Evolutionary conservation across 2,329 filamentous ascomycete genomes (phyloP), one percentile per base, ranked within the genome.

Genomic region (Geoglossum cookeanum): DNA sequence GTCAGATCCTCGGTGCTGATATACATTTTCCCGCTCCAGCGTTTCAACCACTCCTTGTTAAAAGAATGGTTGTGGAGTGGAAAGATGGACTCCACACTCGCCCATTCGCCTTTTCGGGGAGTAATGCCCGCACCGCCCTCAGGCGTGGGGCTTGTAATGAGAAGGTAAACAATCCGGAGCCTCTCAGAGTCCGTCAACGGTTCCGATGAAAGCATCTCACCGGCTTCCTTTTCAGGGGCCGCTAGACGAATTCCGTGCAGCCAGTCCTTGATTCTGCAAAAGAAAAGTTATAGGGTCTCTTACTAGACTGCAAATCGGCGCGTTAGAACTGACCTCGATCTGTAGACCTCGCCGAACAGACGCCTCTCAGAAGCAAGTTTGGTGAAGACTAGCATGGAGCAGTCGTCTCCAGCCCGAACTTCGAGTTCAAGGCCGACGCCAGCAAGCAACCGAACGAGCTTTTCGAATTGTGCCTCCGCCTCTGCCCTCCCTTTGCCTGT

Each of bases 131-230:
- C 87, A 56, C 87, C 87, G 48, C 87, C 87, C 58, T 91, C 81
- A 60, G 82, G 79, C 61, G 76, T 77, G 3, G 83, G 78, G 68
- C 81, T 83, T 6, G 83, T 86, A 58, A 94, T 85, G 60, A 96
- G 79, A 55, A 92, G 80, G 68, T 95, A 92, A 59, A 95, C 85
- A 52, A 94, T 81, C 37, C 92, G 82, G 49, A 95, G 78, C 52
- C 90, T 79, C 72, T 98, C 92, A 27, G 91, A 87, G 66, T 94
- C 87, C 44, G 84, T 87, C 58, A 96, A 77, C 1, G 89, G 85
- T 62, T 94, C 84, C 15, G 79, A 73, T 59, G 82, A 74, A 56
- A 94, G 78, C 13, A 83, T 78, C 59, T 80, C 75, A 53, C 78
- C 72, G 17, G 87, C 80, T 62, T 94, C 82, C 65, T 81, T 83